phyloP scores from a whole-genome alignment of 495 filamentous ascomycete species.

The Neurospora sp. region DNA sequence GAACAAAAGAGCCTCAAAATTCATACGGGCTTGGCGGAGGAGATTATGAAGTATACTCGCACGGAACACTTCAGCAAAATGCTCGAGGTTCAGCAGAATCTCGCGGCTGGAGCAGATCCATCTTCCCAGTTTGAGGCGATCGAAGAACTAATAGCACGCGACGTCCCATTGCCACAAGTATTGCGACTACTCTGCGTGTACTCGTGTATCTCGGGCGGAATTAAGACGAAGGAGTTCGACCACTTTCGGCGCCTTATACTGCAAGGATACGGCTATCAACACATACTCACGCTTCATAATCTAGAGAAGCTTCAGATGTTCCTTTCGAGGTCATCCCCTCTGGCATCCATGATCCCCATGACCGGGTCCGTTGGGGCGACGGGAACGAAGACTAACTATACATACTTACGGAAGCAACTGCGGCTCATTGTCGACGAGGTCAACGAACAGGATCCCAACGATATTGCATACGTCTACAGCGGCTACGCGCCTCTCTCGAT shows the following conservation, averaged over 20 bases:
- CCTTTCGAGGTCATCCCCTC: slow-evolving; percentile 57
- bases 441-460: slow-evolving; percentile 90
- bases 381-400: slow-evolving; percentile 80
- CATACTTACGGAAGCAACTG: slow-evolving; percentile 71
- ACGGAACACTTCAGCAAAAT: slow-evolving; percentile 79
- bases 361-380: slow-evolving; percentile 39
- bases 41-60: slow-evolving; percentile 84
- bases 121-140: slow-evolving; percentile 81
- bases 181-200: slow-evolving; percentile 84
- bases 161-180: slow-evolving; percentile 64
- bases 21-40: slow-evolving; percentile 86
- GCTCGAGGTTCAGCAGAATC: slow-evolving; percentile 90
- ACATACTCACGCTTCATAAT: slow-evolving; percentile 77
- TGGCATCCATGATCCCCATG: slow-evolving; percentile 61
- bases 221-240: slow-evolving; percentile 80
- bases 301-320: slow-evolving; percentile 86
- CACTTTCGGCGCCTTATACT: slow-evolving; percentile 78
- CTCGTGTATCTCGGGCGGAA: slow-evolving; percentile 78
- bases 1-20: slow-evolving; percentile 87
- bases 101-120: slow-evolving; percentile 84
- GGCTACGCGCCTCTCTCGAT: slow-evolving; percentile 92
- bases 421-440: slow-evolving; percentile 92
- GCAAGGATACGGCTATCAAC: slow-evolving; percentile 91
- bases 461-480: slow-evolving; percentile 94
- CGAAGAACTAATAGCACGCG: slow-evolving; percentile 85